These are phyloP conservation scores for Dictyostelium brefeldianum DNA, from an alignment of 78 protist species.

Conservation along the genomic window DNA sequence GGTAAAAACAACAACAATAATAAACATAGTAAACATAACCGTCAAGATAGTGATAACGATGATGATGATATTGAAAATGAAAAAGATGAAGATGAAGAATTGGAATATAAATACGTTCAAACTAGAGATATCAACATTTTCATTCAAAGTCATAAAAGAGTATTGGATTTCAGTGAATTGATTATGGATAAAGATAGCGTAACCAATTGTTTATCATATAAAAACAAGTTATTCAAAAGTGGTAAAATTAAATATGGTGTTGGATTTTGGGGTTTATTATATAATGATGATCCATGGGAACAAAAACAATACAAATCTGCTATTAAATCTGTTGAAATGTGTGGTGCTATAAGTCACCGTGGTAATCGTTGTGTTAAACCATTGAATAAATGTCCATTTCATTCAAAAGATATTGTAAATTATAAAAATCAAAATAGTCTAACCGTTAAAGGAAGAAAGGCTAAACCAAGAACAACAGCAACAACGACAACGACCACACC, in stretches of 20 bases:
- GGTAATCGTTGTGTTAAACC: neutral
- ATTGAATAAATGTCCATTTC: neutral
- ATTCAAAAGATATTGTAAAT: neutral
- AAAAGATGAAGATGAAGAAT: neutral
- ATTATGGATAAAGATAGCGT: constrained; percentile 4
- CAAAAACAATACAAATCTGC: neutral
- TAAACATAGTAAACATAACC: neutral
- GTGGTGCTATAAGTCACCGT: neutral
- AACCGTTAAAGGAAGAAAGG: neutral
- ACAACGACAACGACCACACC: neutral
- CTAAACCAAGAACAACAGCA: neutral
- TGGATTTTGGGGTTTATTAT: neutral
- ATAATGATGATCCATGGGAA: neutral
- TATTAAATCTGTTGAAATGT: neutral
- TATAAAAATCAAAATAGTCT: neutral
- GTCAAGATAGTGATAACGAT: neutral
- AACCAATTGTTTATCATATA: constrained; percentile 13
- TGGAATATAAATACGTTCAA: neutral
- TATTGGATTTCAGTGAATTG: neutral
- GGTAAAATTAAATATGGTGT: constrained; percentile 12
- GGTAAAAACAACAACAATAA: neutral
- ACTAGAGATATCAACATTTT: constrained; percentile 2
- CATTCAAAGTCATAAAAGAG: neutral
- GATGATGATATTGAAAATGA: neutral
- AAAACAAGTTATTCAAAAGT: neutral